Conservation (phyloP, 352 stramenopile species). For the Pythium chondricola region DNA sequence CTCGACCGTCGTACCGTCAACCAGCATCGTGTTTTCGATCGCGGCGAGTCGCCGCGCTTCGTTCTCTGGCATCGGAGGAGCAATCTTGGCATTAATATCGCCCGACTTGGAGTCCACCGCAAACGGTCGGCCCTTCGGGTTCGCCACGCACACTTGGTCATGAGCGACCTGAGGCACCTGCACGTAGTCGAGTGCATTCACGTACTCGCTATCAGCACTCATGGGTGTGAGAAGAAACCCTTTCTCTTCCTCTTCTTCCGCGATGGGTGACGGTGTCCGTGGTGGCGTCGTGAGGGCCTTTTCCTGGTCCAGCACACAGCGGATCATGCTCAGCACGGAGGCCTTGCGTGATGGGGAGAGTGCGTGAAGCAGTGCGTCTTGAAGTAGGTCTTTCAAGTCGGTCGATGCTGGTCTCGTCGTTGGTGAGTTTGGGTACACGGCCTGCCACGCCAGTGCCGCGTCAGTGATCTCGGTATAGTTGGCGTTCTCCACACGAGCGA, state of each 20-base stretch:
- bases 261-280: not conserved
- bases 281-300: not conserved
- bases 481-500: slow-evolving; percentile 40
- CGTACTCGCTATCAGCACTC: not conserved
- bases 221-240: not conserved
- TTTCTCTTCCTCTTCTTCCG: not conserved
- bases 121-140: slow-evolving; percentile 1
- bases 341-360: not conserved
- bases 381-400: slow-evolving; percentile 8
- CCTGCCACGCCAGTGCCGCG: not conserved
- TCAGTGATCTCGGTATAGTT: slow-evolving; percentile 36
- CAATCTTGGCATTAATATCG: not conserved
- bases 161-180: not conserved
- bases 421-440: slow-evolving; percentile 1
- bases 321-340: slow-evolving; percentile 11
- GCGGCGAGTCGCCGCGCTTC: slow-evolving; percentile 36
- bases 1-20: slow-evolving; percentile 26
- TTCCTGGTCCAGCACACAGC: slow-evolving; percentile 12
- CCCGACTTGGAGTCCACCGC: not conserved
- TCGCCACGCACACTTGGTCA: not conserved
- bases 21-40: slow-evolving; percentile 21
- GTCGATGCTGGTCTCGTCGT: not conserved
- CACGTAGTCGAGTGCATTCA: not conserved
- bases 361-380: slow-evolving; percentile 4
- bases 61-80: slow-evolving; percentile 16